Percentiles rank a stretch among this genome's conserved stretches.
These are phyloP conservation scores for Clonostachys rosea DNA, from an alignment of 2,329 filamentous ascomycete genomes.

Conservation along the genomic window DNA sequence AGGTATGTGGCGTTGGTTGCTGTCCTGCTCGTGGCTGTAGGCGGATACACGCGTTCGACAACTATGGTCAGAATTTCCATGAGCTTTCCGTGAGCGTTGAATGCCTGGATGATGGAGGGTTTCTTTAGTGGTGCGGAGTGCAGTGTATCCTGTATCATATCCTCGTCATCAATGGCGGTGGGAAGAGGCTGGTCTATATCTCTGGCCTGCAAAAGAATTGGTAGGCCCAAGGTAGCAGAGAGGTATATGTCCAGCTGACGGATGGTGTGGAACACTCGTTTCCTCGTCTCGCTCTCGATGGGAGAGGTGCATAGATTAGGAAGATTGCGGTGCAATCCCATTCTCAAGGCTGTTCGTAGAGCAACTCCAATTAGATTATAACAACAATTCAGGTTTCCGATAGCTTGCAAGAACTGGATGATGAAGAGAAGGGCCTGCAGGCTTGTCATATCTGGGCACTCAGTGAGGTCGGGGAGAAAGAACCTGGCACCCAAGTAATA, in stretches of 20 bases:
- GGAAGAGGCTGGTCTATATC: slow-evolving; percentile 65
- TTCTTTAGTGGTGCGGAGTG: slow-evolving; percentile 48
- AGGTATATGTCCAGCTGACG: slow-evolving; percentile 69
- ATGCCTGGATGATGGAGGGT: slow-evolving; percentile 57
- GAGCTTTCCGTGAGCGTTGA: slow-evolving; percentile 60
- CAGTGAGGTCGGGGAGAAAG: slow-evolving; percentile 60
- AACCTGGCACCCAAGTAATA: slow-evolving; percentile 67
- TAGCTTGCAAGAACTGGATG: slow-evolving; percentile 76
- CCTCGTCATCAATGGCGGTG: slow-evolving; percentile 64
- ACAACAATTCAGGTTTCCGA: slow-evolving; percentile 73
- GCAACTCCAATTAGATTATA: slow-evolving; percentile 79
- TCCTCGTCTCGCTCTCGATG: slow-evolving; percentile 59
- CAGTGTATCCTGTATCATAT: slow-evolving; percentile 56
- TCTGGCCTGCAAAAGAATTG: slow-evolving; percentile 56
- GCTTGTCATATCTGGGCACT: slow-evolving; percentile 69
- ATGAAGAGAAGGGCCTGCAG: slow-evolving; percentile 75
- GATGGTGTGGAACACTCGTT: slow-evolving; percentile 63
- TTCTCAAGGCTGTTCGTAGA: slow-evolving; percentile 65
- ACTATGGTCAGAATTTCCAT: slow-evolving; percentile 62
- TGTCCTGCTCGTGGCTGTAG: slow-evolving; percentile 49
- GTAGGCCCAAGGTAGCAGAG: slow-evolving; percentile 62
- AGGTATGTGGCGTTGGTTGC: slow-evolving; percentile 46
- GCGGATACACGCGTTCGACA: slow-evolving; percentile 61
- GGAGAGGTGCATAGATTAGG: slow-evolving; percentile 57
- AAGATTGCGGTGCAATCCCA: slow-evolving; percentile 73